Evolutionary conservation across 345 rosid genomes (phyloP).

Genomic region (Ailanthus altissimus): DNA sequence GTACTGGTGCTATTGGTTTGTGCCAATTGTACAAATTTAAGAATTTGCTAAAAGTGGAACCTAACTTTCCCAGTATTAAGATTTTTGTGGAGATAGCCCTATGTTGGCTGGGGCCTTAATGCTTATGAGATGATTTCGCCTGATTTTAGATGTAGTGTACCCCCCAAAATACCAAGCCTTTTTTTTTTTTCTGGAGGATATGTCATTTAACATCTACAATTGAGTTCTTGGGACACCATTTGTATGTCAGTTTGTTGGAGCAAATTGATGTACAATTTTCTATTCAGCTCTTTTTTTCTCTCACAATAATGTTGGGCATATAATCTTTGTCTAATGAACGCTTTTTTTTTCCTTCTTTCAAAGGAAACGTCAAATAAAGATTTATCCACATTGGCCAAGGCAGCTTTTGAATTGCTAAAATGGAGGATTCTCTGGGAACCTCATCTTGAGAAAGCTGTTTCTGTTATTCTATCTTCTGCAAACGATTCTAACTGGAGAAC

Average conservation of each 20-base stretch:
- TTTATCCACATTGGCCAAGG: conserved; percentile 91
- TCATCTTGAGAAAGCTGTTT: conserved; percentile 74
- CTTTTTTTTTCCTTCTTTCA: conserved; percentile 22
- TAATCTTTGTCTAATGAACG: conserved; percentile 23
- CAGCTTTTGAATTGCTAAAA: conserved; percentile 87
- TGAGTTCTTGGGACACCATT: background rate
- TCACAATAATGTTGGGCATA: conserved; percentile 2
- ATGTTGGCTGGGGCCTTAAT: background rate
- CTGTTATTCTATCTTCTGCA: conserved; percentile 68
- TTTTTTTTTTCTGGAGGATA: background rate
- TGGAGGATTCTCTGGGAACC: conserved; percentile 88
- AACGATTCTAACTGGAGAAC: conserved; percentile 93
- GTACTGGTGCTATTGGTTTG: background rate
- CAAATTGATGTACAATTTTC: conserved; percentile 12
- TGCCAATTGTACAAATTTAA: background rate
- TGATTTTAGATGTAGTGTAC: too few relatives aligned
- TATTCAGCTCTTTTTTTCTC: background rate
- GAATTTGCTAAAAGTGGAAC: background rate
- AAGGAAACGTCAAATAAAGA: conserved; percentile 99
- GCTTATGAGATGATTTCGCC: background rate
- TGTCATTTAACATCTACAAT: background rate
- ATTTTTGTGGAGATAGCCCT: background rate
- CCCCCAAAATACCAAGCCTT: too few relatives aligned
- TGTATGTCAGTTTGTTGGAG: conserved; percentile 3
- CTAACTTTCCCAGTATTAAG: background rate